phyloP scores from a whole-genome alignment of 345 rosid species.

The Citrus medica region DNA sequence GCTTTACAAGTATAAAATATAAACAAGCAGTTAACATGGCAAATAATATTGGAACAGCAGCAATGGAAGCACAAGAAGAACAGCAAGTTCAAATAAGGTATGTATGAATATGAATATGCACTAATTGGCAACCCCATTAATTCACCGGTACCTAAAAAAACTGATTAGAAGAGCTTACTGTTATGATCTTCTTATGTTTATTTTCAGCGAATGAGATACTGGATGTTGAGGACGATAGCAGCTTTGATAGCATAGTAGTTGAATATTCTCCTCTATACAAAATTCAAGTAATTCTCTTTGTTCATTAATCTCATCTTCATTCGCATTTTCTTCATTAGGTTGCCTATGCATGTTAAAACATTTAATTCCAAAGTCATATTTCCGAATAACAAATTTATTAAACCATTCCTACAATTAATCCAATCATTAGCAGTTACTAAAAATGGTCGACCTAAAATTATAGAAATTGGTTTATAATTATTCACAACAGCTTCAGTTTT shows the following conservation, averaged over 20 bases:
- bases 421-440: too few relatives aligned
- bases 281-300: too few relatives aligned
- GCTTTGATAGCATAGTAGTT: slow-evolving; percentile 28
- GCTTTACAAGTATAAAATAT: background rate
- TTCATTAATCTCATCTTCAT: too few relatives aligned
- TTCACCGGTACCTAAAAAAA: background rate
- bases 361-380: too few relatives aligned
- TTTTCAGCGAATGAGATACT: slow-evolving; percentile 18
- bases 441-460: too few relatives aligned
- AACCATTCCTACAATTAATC: too few relatives aligned
- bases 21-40: background rate
- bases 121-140: background rate
- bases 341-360: too few relatives aligned
- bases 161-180: background rate
- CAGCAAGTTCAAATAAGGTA: background rate
- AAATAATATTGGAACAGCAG: background rate
- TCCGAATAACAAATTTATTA: too few relatives aligned
- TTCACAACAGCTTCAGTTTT: too few relatives aligned
- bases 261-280: background rate
- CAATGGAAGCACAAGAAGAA: background rate
- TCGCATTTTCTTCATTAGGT: too few relatives aligned
- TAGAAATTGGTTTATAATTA: too few relatives aligned
- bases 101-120: background rate
- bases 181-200: background rate
- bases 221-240: slow-evolving; percentile 29